phyloP scores from a whole-genome alignment of 139 green algal genomes.

The Closterium sp. region DNA sequence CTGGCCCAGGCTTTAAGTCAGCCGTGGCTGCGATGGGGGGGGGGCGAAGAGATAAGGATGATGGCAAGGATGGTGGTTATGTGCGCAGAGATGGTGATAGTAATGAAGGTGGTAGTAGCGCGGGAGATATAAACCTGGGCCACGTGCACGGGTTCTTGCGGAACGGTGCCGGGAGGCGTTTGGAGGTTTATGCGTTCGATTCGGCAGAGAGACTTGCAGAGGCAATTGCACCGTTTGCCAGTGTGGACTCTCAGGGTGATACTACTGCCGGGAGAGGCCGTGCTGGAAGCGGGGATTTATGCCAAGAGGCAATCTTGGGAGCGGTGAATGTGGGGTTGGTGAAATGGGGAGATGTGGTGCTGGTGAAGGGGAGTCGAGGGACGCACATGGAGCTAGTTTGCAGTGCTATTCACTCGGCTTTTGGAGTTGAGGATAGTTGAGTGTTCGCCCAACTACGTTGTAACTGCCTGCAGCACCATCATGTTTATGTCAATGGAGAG shows the following conservation, averaged over 20 bases:
- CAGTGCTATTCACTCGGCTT: background rate
- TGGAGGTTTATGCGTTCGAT: background rate
- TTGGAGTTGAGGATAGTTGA: background rate
- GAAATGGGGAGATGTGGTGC: slow-evolving; percentile 10
- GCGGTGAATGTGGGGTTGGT: background rate
- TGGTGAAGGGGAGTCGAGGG: slow-evolving; percentile 33
- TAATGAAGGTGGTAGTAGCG: background rate
- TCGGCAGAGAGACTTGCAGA: background rate
- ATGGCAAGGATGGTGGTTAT: background rate
- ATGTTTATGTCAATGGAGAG: too few relatives aligned
- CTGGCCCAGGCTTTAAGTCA: background rate
- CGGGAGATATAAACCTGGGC: background rate
- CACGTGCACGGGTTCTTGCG: background rate
- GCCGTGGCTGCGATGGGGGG: background rate
- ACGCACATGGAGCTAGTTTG: slow-evolving; percentile 11
- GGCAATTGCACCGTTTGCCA: background rate
- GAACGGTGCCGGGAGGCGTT: background rate
- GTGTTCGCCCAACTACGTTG: too few relatives aligned
- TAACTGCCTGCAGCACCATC: too few relatives aligned
- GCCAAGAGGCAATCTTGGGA: background rate
- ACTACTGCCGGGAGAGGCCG: too few relatives aligned
- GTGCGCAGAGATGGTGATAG: too few relatives aligned
- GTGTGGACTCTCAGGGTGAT: too few relatives aligned
- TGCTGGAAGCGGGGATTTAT: too few relatives aligned
- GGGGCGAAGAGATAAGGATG: background rate